phyloP scores from a whole-genome alignment of 2,329 filamentous ascomycete species.

The Talaromyces sp. region DNA sequence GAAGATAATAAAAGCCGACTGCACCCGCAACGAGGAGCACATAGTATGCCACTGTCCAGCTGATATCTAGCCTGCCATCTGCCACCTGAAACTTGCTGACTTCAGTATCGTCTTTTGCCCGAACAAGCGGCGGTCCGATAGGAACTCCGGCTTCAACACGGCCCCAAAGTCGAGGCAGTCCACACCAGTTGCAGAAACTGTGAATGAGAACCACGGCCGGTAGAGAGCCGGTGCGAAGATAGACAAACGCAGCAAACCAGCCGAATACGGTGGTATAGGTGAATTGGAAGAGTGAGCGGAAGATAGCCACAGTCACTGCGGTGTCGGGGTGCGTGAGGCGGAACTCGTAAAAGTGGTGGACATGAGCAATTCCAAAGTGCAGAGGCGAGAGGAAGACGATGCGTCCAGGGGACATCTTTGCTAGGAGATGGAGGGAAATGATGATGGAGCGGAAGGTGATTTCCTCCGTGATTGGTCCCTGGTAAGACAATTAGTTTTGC shows the following conservation, averaged over 20 bases:
- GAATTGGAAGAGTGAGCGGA: conserved; percentile 77
- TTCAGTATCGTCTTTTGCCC: conserved; percentile 37
- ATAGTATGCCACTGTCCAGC: conserved; percentile 78
- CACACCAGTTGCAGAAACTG: conserved; percentile 88
- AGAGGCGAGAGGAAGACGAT: conserved; percentile 80
- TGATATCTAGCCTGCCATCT: conserved; percentile 25
- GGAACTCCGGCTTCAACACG: conserved; percentile 53
- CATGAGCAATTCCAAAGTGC: conserved; percentile 86
- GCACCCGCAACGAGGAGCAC: conserved; percentile 66
- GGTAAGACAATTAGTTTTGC: conserved; percentile 6
- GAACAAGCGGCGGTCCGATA: conserved; percentile 26
- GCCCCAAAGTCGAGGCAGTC: conserved; percentile 81
- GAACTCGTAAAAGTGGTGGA: conserved; percentile 97
- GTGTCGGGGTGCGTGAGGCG: conserved; percentile 70
- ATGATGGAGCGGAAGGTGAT: conserved; percentile 85
- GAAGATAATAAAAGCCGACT: conserved; percentile 61
- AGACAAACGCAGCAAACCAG: conserved; percentile 86
- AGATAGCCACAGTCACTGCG: conserved; percentile 56
- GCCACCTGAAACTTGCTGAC: conserved; percentile 14
- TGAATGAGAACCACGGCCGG: conserved; percentile 71
- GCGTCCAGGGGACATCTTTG: conserved; percentile 49
- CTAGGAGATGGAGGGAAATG: conserved; percentile 73
- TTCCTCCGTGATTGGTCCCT: conserved; percentile 89
- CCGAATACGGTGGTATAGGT: conserved; percentile 89
- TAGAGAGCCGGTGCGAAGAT: conserved; percentile 76